A percentile compares a stretch with the other conserved stretches of the same genome.
These are phyloP conservation scores for Torulaspora globosa DNA, from an alignment of 1,139 yeast genomes.

Conservation along the genomic window DNA sequence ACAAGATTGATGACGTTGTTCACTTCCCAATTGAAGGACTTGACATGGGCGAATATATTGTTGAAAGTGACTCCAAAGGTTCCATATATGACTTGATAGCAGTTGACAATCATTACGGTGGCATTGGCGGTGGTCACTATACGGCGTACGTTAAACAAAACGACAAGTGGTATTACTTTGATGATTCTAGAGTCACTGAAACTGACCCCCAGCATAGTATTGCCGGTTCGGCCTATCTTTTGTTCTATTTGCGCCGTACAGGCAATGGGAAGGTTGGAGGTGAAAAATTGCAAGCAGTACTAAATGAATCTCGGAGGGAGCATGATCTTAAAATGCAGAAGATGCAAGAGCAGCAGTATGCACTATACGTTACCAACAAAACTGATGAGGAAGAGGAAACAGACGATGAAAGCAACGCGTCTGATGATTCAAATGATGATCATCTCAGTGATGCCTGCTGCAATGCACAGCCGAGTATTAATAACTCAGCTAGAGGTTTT, in stretches of 20 bases:
- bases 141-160: constrained; percentile 88
- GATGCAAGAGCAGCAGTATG: constrained; percentile 22
- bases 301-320: constrained; percentile 35
- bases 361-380: constrained; percentile 26
- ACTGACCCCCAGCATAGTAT: constrained; percentile 59
- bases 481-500: constrained; percentile 9
- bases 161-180: constrained; percentile 81
- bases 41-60: constrained; percentile 60
- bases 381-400: constrained; percentile 25
- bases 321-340: constrained; percentile 28
- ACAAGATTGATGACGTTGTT: constrained; percentile 79
- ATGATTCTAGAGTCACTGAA: constrained; percentile 73
- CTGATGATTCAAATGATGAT: constrained; percentile 3
- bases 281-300: constrained; percentile 32
- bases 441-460: not conserved
- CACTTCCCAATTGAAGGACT: constrained; percentile 84
- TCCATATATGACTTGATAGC: constrained; percentile 77
- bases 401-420: constrained; percentile 11
- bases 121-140: constrained; percentile 96
- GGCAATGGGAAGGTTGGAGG: constrained; percentile 30
- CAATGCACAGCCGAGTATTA: not conserved
- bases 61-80: constrained; percentile 40
- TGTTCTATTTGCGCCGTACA: constrained; percentile 68
- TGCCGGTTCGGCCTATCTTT: constrained; percentile 80
- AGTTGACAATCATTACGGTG: constrained; percentile 94